These are phyloP conservation scores for Echeveria elegans DNA, from an alignment of 164 flowering plant genomes.

Conservation along the genomic window DNA sequence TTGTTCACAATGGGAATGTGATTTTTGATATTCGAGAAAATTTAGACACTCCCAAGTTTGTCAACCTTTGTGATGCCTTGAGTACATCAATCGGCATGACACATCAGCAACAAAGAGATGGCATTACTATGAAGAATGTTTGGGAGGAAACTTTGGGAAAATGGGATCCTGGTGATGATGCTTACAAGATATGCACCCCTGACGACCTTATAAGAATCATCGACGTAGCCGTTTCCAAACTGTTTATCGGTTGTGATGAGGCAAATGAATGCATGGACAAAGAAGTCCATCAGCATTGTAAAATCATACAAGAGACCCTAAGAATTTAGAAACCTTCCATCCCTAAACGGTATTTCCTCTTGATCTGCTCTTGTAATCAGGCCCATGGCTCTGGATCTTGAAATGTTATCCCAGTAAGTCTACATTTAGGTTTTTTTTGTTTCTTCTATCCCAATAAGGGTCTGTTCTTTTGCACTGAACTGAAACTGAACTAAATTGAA, in stretches of 20 bases:
- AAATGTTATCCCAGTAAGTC: too few relatives aligned
- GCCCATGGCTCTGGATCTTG: too few relatives aligned
- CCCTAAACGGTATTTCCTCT: too few relatives aligned
- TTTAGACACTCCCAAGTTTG: constrained; percentile 37
- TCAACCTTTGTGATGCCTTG: constrained; percentile 25
- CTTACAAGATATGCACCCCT: constrained; percentile 26
- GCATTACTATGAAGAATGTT: constrained; percentile 10
- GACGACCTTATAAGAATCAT: constrained; percentile 41
- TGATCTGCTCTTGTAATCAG: too few relatives aligned
- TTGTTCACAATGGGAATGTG: constrained; percentile 12
- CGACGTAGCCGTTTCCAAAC: constrained; percentile 22
- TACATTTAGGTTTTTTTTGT: too few relatives aligned
- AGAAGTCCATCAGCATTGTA: too few relatives aligned
- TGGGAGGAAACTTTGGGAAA: constrained; percentile 15
- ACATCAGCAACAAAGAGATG: constrained; percentile 15
- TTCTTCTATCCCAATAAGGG: too few relatives aligned
- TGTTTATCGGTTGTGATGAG: constrained; percentile 13
- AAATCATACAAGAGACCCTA: too few relatives aligned
- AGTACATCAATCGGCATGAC: constrained; percentile 27
- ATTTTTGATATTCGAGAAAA: constrained; percentile 27
- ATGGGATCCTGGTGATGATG: constrained; percentile 11
- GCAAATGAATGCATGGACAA: constrained; percentile 8
- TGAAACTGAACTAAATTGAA: too few relatives aligned
- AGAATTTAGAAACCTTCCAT: too few relatives aligned
- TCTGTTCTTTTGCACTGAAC: too few relatives aligned